Evolutionary conservation across 441 rosid species (phyloP).

Genomic region (Adansonia grandidieri): DNA sequence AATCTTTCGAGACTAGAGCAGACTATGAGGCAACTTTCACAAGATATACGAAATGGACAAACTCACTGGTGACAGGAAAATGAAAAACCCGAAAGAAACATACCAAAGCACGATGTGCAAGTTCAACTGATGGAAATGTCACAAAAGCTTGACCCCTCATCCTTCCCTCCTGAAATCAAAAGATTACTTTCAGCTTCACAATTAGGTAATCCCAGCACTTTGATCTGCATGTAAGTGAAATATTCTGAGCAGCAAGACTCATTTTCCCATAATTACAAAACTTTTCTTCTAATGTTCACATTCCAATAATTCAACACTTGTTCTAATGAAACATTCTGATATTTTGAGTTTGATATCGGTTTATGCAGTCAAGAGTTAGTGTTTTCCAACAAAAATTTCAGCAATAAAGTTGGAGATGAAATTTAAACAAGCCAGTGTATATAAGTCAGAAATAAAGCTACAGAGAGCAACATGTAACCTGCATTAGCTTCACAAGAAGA

Average conservation of each 20-base stretch:
- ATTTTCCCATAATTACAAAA: not conserved
- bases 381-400: not conserved
- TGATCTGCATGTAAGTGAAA: not conserved
- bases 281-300: not conserved
- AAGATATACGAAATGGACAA: slow-evolving; percentile 2
- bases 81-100: slow-evolving; percentile 30
- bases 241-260: not conserved
- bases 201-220: slow-evolving; percentile 8
- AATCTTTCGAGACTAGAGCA: not conserved
- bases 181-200: slow-evolving; percentile 18
- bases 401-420: not conserved
- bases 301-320: not conserved
- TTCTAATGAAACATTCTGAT: slow-evolving; percentile 4
- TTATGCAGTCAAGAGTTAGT: not conserved
- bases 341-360: not conserved
- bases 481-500: slow-evolving; percentile 85
- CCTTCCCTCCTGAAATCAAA: slow-evolving; percentile 80
- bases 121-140: slow-evolving; percentile 87
- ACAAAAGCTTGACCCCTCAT: slow-evolving; percentile 99
- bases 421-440: not conserved
- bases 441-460: not conserved
- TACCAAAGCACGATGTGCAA: slow-evolving; percentile 88
- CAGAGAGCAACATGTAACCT: slow-evolving; percentile 49
- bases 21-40: not conserved
- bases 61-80: not conserved